These are phyloP conservation scores for Penicillium cosmopolitanum DNA, from an alignment of 495 filamentous ascomycete genomes.

Conservation along the genomic window DNA sequence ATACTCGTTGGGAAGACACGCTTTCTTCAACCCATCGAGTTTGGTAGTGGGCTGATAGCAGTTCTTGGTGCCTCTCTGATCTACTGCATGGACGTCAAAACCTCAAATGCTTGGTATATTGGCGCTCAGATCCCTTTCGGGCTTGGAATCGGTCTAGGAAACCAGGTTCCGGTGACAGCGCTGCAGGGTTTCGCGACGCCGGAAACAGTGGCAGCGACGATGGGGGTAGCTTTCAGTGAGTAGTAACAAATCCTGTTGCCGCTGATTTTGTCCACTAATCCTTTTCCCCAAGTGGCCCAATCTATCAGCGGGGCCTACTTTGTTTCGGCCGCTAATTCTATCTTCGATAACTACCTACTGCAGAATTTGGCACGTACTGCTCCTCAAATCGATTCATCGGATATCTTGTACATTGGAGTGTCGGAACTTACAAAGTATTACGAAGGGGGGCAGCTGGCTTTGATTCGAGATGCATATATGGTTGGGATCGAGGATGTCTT, in stretches of 20 bases:
- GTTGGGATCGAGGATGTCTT: slow-evolving; percentile 53
- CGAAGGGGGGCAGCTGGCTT: slow-evolving; percentile 34
- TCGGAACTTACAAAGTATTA: slow-evolving; percentile 48
- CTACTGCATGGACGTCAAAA: neutral
- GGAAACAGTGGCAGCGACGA: neutral
- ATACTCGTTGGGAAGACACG: neutral
- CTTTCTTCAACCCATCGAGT: neutral
- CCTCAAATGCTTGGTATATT: neutral
- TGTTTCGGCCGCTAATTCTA: slow-evolving; percentile 42
- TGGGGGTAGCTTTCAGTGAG: neutral
- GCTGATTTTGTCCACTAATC: neutral
- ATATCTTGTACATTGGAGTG: slow-evolving; percentile 50
- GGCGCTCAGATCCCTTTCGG: neutral
- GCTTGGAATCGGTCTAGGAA: slow-evolving; percentile 1
- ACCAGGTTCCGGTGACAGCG: neutral
- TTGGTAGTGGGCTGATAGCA: neutral
- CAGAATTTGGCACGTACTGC: slow-evolving; percentile 29
- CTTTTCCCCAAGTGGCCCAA: slow-evolving; percentile 36
- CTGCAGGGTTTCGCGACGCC: neutral
- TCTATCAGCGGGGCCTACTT: slow-evolving; percentile 50
- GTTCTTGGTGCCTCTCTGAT: neutral
- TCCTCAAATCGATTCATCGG: slow-evolving; percentile 40
- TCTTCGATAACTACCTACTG: slow-evolving; percentile 45
- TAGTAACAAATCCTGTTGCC: neutral
- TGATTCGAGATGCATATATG: slow-evolving; percentile 60